Evolutionary conservation across 495 filamentous ascomycete genomes (phyloP), one percentile per base, ranked within the genome.

Genomic region (Acidomyces sp.): DNA sequence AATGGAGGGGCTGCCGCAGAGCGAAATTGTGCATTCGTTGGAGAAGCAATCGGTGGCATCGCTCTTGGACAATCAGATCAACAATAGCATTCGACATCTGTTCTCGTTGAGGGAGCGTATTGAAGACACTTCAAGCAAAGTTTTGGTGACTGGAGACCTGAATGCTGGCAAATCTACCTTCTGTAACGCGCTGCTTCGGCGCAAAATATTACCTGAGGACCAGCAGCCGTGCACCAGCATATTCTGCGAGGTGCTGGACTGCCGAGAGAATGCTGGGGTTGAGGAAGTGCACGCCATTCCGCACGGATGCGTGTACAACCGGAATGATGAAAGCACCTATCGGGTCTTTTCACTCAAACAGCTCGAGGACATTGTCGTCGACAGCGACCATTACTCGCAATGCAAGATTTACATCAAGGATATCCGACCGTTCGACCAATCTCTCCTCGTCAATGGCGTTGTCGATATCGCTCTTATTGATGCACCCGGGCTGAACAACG

Each of bases 91-190:
- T 58, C 83, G 85, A 54, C 90, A 97, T 65, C 70, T 97, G 5
- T 66, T 80, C 30, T 72, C 78, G 3, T 69, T 97, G 29, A 78
- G 85, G 44, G 92, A 96, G 48, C 75, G 90, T 37, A 97, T 97
- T 37, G 88, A 95, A 55, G 90, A 97, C 62, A 96, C 82, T 0
- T 83, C 88, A 2, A 96, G 92, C 62, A 97, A 96, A 62, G 92
- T 97, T 12, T 56, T 97, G 50, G 77, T 97, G n/a, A 97, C 90
- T 10, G 90, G 90, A 53, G 90, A 97, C 62, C 60, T 96, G 34
- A 97, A 97, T 57, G 88, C 90, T 11, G 90, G 90, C 53, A 97
- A 97, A 56, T 97, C 90, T 9, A 96, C 90, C 4, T 96, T 97
- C 51, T 97, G 90, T 65, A 97, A 97, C 62, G 92, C 90, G 7